These are phyloP conservation scores for Magnusiomyces paraingens DNA, from an alignment of 1,139 yeast species.

Conservation along the genomic window DNA sequence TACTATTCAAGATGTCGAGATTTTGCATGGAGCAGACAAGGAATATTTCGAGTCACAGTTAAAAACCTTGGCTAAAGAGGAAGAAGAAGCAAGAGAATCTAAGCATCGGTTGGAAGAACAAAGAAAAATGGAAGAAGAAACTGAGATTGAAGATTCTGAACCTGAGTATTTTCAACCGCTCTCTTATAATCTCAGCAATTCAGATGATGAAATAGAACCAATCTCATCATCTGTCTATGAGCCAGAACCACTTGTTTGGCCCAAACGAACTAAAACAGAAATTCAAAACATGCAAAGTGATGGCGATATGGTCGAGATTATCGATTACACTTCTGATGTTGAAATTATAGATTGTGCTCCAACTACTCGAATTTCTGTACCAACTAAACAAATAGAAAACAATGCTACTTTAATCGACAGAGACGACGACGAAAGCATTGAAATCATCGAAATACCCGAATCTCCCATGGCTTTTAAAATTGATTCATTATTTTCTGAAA, in stretches of 20 bases:
- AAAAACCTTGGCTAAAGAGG: too few relatives aligned
- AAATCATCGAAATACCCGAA: conserved; percentile 9
- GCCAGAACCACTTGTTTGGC: neutral
- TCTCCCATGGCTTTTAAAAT: conserved; percentile 6
- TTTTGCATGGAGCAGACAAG: neutral
- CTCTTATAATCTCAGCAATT: neutral
- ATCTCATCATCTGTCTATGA: neutral
- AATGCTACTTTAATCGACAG: too few relatives aligned
- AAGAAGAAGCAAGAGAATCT: too few relatives aligned
- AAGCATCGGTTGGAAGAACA: too few relatives aligned
- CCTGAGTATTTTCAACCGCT: neutral
- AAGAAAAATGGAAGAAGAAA: too few relatives aligned
- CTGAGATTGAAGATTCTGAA: neutral
- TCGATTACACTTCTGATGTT: neutral
- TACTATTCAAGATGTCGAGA: neutral
- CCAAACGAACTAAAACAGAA: neutral
- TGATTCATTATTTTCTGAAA: conserved; percentile 4
- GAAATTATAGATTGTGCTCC: neutral
- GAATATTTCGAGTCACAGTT: neutral
- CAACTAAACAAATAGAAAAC: neutral
- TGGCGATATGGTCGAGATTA: neutral
- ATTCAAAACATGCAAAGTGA: neutral
- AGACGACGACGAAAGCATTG: neutral
- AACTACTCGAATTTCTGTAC: neutral
- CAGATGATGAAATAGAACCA: neutral